A percentile compares a stretch with the other conserved stretches of the same genome.
These are phyloP conservation scores for Jasminum sambac DNA, from an alignment of 257 asterid genomes.

Conservation along the genomic window DNA sequence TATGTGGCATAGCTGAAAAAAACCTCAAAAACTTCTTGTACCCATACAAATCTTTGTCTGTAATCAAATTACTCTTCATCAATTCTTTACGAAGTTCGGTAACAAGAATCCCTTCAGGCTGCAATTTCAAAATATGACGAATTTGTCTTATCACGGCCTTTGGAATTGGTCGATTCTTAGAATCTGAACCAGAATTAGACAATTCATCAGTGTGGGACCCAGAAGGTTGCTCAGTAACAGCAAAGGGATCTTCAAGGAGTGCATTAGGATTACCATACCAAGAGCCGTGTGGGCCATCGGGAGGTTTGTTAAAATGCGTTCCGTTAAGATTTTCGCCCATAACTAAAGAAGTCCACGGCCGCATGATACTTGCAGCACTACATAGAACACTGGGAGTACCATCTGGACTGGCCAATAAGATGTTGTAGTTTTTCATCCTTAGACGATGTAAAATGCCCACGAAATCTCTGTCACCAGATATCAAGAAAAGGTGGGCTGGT, in stretches of 20 bases:
- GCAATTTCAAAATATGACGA: slow-evolving; percentile 39
- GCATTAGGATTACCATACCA: slow-evolving; percentile 82
- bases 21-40: slow-evolving; percentile 69
- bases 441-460: slow-evolving; percentile 75
- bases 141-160: slow-evolving; percentile 52
- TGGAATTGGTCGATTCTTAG: slow-evolving; percentile 60
- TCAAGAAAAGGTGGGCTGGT: slow-evolving; percentile 86
- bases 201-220: slow-evolving; percentile 34
- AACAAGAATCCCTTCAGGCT: slow-evolving; percentile 66
- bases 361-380: slow-evolving; percentile 94
- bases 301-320: slow-evolving; percentile 87
- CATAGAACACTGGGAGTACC: slow-evolving; percentile 64
- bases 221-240: slow-evolving; percentile 42
- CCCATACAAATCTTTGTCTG: slow-evolving; percentile 72
- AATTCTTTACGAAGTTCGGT: slow-evolving; percentile 61
- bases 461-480: slow-evolving; percentile 87
- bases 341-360: slow-evolving; percentile 85
- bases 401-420: slow-evolving; percentile 73
- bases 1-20: slow-evolving; percentile 70
- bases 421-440: slow-evolving; percentile 88
- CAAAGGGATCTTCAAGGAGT: slow-evolving; percentile 78
- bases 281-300: slow-evolving; percentile 84
- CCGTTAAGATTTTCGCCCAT: slow-evolving; percentile 75
- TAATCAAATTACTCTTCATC: slow-evolving; percentile 36
- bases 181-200: slow-evolving; percentile 40